Evolutionary conservation across 2,329 filamentous ascomycete genomes (phyloP).

Genomic region (Clarireedia monteithiana): DNA sequence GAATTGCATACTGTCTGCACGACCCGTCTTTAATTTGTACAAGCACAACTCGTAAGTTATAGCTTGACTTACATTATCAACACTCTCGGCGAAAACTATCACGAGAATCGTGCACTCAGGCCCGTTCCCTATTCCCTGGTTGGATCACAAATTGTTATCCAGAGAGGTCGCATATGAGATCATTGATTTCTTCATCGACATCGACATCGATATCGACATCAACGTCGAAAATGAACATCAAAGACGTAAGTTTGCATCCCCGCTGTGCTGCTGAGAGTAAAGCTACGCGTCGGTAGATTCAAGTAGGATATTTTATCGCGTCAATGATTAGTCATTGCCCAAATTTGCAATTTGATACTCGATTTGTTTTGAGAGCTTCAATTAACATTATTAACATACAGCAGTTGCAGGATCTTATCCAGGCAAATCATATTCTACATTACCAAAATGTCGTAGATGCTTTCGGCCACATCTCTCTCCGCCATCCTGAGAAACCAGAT

Average conservation of each 20-base stretch:
- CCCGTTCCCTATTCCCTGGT: too few relatives aligned
- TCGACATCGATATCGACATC: background rate
- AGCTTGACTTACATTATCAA: too few relatives aligned
- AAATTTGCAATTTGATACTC: background rate
- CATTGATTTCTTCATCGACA: background rate
- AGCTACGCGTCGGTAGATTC: too few relatives aligned
- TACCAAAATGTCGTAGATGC: slow-evolving; percentile 43
- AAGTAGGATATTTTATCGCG: too few relatives aligned
- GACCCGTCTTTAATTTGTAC: too few relatives aligned
- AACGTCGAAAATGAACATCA: background rate
- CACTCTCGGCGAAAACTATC: too few relatives aligned
- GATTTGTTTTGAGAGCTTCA: background rate
- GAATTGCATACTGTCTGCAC: too few relatives aligned
- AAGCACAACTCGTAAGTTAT: too few relatives aligned
- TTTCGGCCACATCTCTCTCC: slow-evolving; percentile 46
- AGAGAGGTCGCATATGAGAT: background rate
- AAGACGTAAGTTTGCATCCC: background rate
- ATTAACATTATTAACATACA: background rate
- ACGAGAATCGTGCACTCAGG: too few relatives aligned
- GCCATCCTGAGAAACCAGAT: slow-evolving; percentile 38
- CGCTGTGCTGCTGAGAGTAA: too few relatives aligned
- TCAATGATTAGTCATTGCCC: too few relatives aligned
- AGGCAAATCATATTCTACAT: slow-evolving; percentile 42
- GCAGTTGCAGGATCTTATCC: background rate
- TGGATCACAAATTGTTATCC: too few relatives aligned